Evolutionary conservation across 2,329 filamentous ascomycete genomes (phyloP), one percentile per base, ranked within the genome.

Genomic region (Nothomitra cinnamomea): DNA sequence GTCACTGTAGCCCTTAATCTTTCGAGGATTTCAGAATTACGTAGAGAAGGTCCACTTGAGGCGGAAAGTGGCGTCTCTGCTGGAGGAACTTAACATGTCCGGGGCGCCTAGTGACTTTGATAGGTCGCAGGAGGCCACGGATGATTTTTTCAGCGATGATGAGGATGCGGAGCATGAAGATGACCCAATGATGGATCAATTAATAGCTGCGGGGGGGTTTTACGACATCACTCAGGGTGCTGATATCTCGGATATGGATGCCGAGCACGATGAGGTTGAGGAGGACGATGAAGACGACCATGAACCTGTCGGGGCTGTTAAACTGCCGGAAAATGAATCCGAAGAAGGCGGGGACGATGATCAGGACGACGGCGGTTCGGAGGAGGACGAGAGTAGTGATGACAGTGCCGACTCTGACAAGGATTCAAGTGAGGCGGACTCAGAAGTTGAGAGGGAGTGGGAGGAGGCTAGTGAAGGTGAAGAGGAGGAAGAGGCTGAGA

Each of bases 381-480:
- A n/a, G 13, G 64, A 67, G 22, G 63, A 67, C 53, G 62, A 65
- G 24, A 66, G 66, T 57, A 63, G 65, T 28, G 64, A 62, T 47
- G 58, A 61, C 61, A 72, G 68, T 52, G 79, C 75, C 36, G 75
- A 73, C 8, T 80, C 76, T 10, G 77, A 80, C 58, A 52, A 68
- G 57, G 65, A 61, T 45, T 47, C 57, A 58, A 42, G 67, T 57
- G 63, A 65, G 67, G 58, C 57, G 63, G 66, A 77, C 53, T 79
- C 76, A 65, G 78, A 82, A 54, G 75, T 75, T 25, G 77, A 74
- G 43, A 70, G 72, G 32, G 74, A 75, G 40, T 76, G 72, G 64
- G 72, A 74, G 54, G 72, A 67, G 50, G 74, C 71, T 56, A 73
- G 70, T 62, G 72, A 73, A 17, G 76, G 74, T 55, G 72, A 67